Conservation (phyloP, 192 early-diverging fungal species). For the Hyaloraphidium curvatum region DNA sequence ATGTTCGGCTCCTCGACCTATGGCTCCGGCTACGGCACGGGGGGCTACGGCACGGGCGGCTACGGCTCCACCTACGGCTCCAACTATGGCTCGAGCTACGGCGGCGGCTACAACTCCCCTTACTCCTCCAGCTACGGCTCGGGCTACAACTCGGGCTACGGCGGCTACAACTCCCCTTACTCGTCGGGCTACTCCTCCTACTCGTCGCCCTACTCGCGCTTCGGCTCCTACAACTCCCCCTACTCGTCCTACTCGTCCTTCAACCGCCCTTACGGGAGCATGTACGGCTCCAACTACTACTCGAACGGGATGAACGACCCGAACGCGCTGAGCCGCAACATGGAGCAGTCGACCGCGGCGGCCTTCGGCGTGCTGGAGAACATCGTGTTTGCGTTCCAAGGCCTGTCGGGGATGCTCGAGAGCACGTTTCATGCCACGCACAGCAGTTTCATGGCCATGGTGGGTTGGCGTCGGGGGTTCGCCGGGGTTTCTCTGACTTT, state of each 20-base stretch:
- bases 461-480: too few relatives aligned
- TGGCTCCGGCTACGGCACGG: conserved; percentile 13
- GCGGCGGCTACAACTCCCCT: conserved; percentile 3
- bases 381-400: conserved; percentile 88
- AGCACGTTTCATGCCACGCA: conserved; percentile 94
- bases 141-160: conserved; percentile 1
- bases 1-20: conserved; percentile 7
- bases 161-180: not conserved
- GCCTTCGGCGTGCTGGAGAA: conserved; percentile 86
- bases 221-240: conserved; percentile 24
- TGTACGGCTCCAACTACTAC: conserved; percentile 17
- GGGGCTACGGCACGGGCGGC: not conserved
- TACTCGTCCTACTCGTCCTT: conserved; percentile 15
- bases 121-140: conserved; percentile 4
- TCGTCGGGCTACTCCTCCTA: conserved; percentile 8
- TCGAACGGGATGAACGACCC: conserved; percentile 30
- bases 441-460: conserved; percentile 81
- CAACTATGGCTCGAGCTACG: conserved; percentile 8
- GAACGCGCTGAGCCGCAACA: conserved; percentile 13
- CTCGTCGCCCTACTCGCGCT: conserved; percentile 4
- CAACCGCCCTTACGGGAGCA: conserved; percentile 15
- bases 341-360: conserved; percentile 77
- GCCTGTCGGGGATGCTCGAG: conserved; percentile 95
- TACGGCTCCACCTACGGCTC: conserved; percentile 17
- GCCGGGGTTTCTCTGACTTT: too few relatives aligned